Evolutionary conservation across 176 grass and related monocot genomes (phyloP).

Genomic region (Aegilops longissima): DNA sequence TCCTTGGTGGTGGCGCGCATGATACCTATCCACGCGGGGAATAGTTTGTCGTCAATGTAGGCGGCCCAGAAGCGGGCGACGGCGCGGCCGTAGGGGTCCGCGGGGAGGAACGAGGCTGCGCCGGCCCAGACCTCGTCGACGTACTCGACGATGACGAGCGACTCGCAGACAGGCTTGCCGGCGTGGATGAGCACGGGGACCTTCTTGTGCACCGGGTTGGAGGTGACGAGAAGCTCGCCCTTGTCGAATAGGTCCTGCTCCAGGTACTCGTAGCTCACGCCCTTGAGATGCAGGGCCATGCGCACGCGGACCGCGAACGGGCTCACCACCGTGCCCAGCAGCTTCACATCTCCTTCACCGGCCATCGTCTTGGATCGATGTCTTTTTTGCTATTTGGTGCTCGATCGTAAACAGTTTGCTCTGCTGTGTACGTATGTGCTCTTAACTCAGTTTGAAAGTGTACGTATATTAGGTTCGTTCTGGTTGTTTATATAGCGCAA

Average conservation of each 20-base stretch:
- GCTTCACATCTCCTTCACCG: conserved; percentile 8
- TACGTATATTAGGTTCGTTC: too few relatives aligned
- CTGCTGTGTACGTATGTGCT: too few relatives aligned
- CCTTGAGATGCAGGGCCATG: conserved; percentile 50
- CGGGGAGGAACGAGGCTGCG: too few relatives aligned
- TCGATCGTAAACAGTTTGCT: too few relatives aligned
- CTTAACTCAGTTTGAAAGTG: too few relatives aligned
- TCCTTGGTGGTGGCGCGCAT: too few relatives aligned
- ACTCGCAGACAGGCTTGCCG: conserved; percentile 25
- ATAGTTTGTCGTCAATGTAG: too few relatives aligned
- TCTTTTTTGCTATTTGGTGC: background rate
- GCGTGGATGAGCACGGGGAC: conserved; percentile 47
- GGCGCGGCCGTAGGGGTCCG: too few relatives aligned
- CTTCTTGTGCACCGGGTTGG: conserved; percentile 52
- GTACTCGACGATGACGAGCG: conserved; percentile 49
- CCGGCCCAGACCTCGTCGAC: conserved; percentile 29
- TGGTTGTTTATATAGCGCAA: too few relatives aligned
- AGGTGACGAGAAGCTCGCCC: background rate
- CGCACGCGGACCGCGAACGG: conserved; percentile 31
- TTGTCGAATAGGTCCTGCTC: background rate
- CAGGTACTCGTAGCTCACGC: conserved; percentile 39
- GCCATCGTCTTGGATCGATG: background rate
- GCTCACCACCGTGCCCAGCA: conserved; percentile 29
- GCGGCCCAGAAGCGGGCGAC: too few relatives aligned
- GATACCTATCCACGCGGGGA: too few relatives aligned